Evolutionary conservation across 2,329 filamentous ascomycete species (phyloP).

Genomic region (Neopestalotiopsis rosae): DNA sequence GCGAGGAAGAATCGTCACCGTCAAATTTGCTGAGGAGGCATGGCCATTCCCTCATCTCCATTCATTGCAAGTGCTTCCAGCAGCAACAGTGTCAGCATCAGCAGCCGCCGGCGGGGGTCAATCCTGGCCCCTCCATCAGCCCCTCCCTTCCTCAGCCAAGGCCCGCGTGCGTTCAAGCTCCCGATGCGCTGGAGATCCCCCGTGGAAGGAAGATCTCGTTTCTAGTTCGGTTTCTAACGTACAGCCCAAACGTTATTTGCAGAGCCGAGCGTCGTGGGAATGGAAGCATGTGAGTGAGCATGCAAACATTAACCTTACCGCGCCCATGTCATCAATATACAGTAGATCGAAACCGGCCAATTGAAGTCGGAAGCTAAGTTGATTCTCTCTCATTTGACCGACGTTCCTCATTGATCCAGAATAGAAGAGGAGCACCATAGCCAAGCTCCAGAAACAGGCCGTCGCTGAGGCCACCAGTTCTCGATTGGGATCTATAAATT

Average conservation of each 20-base stretch:
- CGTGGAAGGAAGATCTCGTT: slow-evolving; percentile 15
- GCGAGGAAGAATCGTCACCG: not conserved
- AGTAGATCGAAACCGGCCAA: too few species aligned
- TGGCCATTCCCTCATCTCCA: not conserved
- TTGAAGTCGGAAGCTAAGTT: not conserved
- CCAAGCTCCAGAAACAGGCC: not conserved
- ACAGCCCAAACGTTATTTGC: slow-evolving; percentile 1
- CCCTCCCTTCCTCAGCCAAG: slow-evolving; percentile 4
- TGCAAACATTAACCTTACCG: not conserved
- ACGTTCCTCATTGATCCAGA: not conserved
- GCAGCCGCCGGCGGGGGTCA: not conserved
- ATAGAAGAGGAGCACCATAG: not conserved
- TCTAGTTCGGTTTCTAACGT: slow-evolving; percentile 15
- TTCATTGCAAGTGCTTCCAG: not conserved
- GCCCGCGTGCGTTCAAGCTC: not conserved
- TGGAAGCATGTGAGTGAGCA: not conserved
- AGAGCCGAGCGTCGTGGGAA: not conserved
- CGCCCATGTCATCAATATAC: too few species aligned
- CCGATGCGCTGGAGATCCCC: slow-evolving; percentile 1
- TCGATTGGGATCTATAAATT: slow-evolving; percentile 16
- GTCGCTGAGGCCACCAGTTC: not conserved
- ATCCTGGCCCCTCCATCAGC: slow-evolving; percentile 12
- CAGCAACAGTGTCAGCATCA: not conserved
- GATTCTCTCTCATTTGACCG: not conserved
- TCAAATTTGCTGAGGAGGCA: not conserved